A percentile compares a stretch with the other conserved stretches of the same genome.
Evolutionary conservation across 495 filamentous ascomycete genomes (phyloP).

Genomic region (Geopyxis carbonaria): DNA sequence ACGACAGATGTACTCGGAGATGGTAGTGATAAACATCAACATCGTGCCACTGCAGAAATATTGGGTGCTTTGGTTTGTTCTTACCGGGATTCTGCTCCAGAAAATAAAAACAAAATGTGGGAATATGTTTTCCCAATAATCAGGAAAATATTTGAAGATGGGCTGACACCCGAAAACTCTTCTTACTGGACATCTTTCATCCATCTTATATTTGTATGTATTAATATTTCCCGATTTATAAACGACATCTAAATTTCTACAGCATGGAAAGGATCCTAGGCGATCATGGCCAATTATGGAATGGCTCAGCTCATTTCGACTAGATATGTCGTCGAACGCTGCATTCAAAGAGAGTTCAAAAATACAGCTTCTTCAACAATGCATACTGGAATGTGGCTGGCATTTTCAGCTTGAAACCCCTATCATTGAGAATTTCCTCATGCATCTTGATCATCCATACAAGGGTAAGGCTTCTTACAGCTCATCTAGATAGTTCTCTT

Average conservation of each 20-base stretch:
- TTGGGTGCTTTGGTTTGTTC: constrained; percentile 65
- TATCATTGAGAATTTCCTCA: constrained; percentile 72
- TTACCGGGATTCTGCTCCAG: constrained; percentile 46
- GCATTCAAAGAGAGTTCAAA: constrained; percentile 99
- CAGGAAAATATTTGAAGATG: constrained; percentile 67
- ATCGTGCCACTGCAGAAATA: constrained; percentile 90
- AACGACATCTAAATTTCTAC: neutral
- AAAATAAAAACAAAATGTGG: constrained; percentile 63
- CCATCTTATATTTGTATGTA: constrained; percentile 53
- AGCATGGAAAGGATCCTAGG: constrained; percentile 65
- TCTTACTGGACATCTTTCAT: constrained; percentile 89
- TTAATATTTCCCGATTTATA: no score
- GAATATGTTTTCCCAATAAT: constrained; percentile 79
- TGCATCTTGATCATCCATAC: constrained; percentile 91
- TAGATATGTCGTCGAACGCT: constrained; percentile 90
- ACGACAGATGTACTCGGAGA: constrained; percentile 62
- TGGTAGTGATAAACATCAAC: constrained; percentile 93
- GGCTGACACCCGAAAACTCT: constrained; percentile 83
- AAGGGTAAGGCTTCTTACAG: constrained; percentile 38
- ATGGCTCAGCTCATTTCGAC: constrained; percentile 63
- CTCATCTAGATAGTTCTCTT: neutral
- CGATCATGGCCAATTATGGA: constrained; percentile 73
- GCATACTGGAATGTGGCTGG: constrained; percentile 79
- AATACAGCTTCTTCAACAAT: constrained; percentile 77
- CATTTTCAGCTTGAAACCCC: constrained; percentile 86